Evolutionary conservation across 805 yeast species (phyloP), one percentile per base, ranked within the genome.

Genomic region (Saccharomycopsis capsularis): DNA sequence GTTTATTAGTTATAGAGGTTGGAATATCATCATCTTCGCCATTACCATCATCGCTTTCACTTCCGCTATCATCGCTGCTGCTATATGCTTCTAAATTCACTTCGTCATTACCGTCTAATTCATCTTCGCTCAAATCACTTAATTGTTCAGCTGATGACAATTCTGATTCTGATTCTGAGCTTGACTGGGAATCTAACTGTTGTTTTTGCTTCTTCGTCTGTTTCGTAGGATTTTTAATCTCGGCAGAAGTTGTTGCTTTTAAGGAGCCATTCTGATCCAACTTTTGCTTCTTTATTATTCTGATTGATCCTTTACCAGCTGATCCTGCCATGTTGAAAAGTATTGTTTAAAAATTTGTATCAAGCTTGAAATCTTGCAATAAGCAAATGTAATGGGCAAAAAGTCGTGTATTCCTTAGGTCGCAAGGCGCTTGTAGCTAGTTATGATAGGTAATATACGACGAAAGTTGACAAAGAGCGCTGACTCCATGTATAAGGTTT

Each of bases 1-100:
- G 76, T 59, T 75, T 73, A 57, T 71, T 69, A 42, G 79, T 74
- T 48, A 68, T 66, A 38, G 62, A 59, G 19, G 35, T 47, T 4
- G 71, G 79, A 56, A 68, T 66, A 37, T 65, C 69, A 44, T 63
- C 73, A 24, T 58, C 66, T 3, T 46, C 55, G 35, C 51, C 61
- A 15, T 52, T 59, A 18, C 50, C 62, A 4, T 55, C 56, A 2
- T 59, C 58, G 2, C 44, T 57, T 19, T 51, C 61, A 16, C 48
- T 22, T 29, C 43, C 44, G 37, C 22, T 42, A 9, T 32, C 39
- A 13, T 36, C 38, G 16, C 46, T 43, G 21, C 41, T 34, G 5
- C 46, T 29, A 35, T 56, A 65, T 11, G 55, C 59, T 19, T 53
- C 61, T 23, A 43, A 46, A 7, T 53, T 60, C 9, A 54, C 56